Percentiles rank a stretch among this genome's conserved stretches.
These are phyloP conservation scores for Paracoccidioides brasiliensis DNA, from an alignment of 2,329 filamentous ascomycete genomes.

Conservation along the genomic window DNA sequence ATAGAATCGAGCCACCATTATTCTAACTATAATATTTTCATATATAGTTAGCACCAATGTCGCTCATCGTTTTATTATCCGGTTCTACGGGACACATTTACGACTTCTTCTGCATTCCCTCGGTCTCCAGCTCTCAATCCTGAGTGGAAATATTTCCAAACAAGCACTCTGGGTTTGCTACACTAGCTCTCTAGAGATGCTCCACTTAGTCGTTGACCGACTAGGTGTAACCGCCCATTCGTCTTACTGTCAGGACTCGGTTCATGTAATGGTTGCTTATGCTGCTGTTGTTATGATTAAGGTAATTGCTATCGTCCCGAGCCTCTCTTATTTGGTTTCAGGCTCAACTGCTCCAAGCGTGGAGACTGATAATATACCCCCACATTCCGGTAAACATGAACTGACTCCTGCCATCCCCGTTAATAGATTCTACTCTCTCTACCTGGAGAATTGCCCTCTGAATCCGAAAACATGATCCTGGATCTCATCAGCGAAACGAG, in stretches of 20 bases:
- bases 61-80: slow-evolving; percentile 27
- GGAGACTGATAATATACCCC: neutral
- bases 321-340: neutral
- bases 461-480: slow-evolving; percentile 10
- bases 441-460: slow-evolving; percentile 9
- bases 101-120: slow-evolving; percentile 27
- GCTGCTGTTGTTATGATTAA: slow-evolving; percentile 30
- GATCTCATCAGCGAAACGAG: slow-evolving; percentile 10
- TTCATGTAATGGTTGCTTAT: slow-evolving; percentile 33
- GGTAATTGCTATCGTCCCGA: slow-evolving; percentile 2
- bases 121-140: slow-evolving; percentile 22
- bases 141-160: slow-evolving; percentile 11
- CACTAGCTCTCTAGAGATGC: slow-evolving; percentile 20
- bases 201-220: slow-evolving; percentile 20
- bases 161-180: slow-evolving; percentile 15
- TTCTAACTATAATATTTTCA: neutral
- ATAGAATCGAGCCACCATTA: neutral
- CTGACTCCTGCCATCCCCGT: neutral
- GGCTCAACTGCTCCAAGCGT: neutral
- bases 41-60: slow-evolving; percentile 9
- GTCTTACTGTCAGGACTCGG: slow-evolving; percentile 31
- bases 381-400: neutral
- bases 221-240: slow-evolving; percentile 19
- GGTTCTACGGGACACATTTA: slow-evolving; percentile 29
- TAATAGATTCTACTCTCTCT: slow-evolving; percentile 12